Base-by-base conservation (phyloP, 1,284 basidiomycete species). In the Marasmius sp. region DNA sequence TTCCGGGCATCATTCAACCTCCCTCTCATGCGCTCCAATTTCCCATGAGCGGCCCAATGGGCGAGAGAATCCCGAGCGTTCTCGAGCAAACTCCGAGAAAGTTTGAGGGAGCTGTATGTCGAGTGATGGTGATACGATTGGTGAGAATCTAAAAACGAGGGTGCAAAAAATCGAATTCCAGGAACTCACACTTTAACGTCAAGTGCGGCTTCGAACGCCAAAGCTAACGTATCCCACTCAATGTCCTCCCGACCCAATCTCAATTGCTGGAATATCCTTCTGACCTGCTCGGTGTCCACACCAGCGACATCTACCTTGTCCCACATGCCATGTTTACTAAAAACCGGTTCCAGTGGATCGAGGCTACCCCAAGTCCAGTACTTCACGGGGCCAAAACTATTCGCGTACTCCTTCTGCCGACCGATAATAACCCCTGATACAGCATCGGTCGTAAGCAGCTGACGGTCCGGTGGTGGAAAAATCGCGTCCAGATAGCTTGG, bases 1-100 rank as follows among this genome's bases (percentile, higher is more conserved):
- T 94, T 94, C 14, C 95, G 82, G 6, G 94, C 93, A 8, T 93
- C 90, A 49, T 86, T 82, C 6, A 81, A 62, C 60, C 88, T 88
- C 14, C 87, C 88, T 9, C 92, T 86, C 57, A 89, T 78, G 34
- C 86, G 81, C 70, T 96, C 92, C 20, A 97, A 79, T 34, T 87
- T 85, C 8, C 93, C 94, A 75, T 97, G 95, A 2, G 84, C 84
- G 48, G 85, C 83, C 94, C 95, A 97, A 50, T 89, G 86, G 0
- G 77, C 72, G 33, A 94, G 71, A 14, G 94, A 93, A 52, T 88
- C 81, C 16, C 84, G 85, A 54, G 85, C 78, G 1, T 69, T 71
- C 0, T 90, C 84, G 14, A 97, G 82, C 18, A 94, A 78, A 0
- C 75, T 73, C 61, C 91, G 92, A 10, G 93, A 95, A 34, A 86